Evolutionary conservation across 208 protist species (phyloP), one percentile per base, ranked within the genome.

Genomic region (Leishmania tropica): DNA sequence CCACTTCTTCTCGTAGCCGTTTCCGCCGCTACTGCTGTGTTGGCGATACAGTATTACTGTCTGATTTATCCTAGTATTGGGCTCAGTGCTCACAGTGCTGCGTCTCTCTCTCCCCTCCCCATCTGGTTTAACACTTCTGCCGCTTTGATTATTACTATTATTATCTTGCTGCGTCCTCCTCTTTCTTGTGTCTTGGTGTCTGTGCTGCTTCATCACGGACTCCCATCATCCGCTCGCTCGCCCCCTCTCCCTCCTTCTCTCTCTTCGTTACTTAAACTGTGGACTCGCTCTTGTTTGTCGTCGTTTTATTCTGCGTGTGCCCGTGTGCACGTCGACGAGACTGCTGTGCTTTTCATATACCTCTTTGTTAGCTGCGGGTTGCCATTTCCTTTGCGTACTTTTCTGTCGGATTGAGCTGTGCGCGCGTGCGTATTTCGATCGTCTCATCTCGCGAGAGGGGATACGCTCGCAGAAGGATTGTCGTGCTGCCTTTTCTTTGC

Each of bases 291-390:
- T 74, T n/a, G 68, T 45, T 24, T 7, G 68, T 37, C 3, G 40
- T 8, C 35, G 7, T 53, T 42, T 19, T 24, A n/a, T 35, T 31
- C 31, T 53, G 37, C 10, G 67, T 74, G 37, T 74, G 7, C 5
- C 17, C 31, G 37, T 53, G 68, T 74, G 37, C 48, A 17, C 45
- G 42, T 51, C 7, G 19, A n/a, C 65, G 65, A 28, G 65, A 71
- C n/a, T 71, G 15, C 65, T 71, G 37, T 71, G 42, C 65, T 71
- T 47, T 56, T 56, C 71, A 58, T 75, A 21, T 42, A 7, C 60
- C 17, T 62, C 6, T 62, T 37, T 76, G 24, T 45, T n/a, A 19
- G 15, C 28, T 45, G 51, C 35, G 47, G 3, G n/a, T 47, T 54
- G n/a, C 10, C 35, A 47, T 47, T 35, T 24, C 24, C 47, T 60